Evolutionary conservation across 1,139 yeast species (phyloP).

Genomic region (Blastobotrys petasosporus): DNA sequence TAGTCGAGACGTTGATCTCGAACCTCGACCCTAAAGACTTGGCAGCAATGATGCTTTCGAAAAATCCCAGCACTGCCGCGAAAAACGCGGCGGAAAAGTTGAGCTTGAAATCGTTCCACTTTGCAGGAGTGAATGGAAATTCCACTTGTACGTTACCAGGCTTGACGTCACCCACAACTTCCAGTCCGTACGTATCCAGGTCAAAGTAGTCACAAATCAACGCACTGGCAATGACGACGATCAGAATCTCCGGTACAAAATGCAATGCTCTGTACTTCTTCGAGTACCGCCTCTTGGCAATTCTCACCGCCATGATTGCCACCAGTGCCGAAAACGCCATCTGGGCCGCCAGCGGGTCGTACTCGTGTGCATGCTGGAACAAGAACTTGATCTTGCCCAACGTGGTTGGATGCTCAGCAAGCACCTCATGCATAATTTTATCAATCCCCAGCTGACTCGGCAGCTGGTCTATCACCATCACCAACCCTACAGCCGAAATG

Average conservation of each 20-base stretch:
- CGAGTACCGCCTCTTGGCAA: constrained; percentile 21
- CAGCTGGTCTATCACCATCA: constrained; percentile 75
- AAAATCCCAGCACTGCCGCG: constrained; percentile 84
- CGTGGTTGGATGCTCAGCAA: constrained; percentile 67
- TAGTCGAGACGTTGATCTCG: constrained; percentile 34
- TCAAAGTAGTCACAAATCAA: constrained; percentile 47
- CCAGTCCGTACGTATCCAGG: constrained; percentile 56
- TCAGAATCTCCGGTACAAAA: constrained; percentile 75
- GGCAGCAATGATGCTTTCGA: constrained; percentile 91
- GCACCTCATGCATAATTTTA: constrained; percentile 36
- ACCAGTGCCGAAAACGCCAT: constrained; percentile 32
- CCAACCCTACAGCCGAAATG: constrained; percentile 87
- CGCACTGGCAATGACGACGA: constrained; percentile 64
- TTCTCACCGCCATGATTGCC: constrained; percentile 29
- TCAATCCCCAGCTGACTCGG: constrained; percentile 67
- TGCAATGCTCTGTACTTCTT: constrained; percentile 29
- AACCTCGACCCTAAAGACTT: constrained; percentile 41
- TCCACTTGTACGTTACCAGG: constrained; percentile 41
- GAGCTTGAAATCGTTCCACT: constrained; percentile 32
- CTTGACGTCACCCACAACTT: constrained; percentile 62
- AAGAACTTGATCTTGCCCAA: constrained; percentile 63
- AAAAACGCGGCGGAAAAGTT: constrained; percentile 46
- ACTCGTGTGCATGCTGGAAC: constrained; percentile 36
- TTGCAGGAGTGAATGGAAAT: constrained; percentile 43
- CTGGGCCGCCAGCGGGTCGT: constrained; percentile 30